Evolutionary conservation across 73 alveolate genomes (phyloP).

Genomic region (Paramecium octaurelia): DNA sequence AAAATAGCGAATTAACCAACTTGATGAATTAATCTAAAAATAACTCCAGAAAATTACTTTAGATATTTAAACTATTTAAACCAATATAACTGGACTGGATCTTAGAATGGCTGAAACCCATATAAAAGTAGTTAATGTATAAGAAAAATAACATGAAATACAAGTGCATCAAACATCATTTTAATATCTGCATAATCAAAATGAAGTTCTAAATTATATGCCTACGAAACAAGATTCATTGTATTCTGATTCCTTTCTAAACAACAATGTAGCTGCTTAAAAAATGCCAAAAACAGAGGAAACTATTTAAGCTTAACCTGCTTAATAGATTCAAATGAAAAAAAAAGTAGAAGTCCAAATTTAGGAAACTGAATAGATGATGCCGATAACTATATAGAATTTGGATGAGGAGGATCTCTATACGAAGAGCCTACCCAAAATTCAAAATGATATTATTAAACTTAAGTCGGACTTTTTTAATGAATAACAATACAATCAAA

Average conservation of each 20-base stretch:
- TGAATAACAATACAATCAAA: not conserved
- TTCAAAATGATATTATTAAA: not conserved
- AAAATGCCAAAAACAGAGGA: not conserved
- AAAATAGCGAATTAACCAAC: not conserved
- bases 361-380: not conserved
- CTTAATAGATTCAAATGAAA: not conserved
- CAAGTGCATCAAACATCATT: not conserved
- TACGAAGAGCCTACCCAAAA: not conserved
- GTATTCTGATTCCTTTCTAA: not conserved
- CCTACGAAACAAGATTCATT: not conserved
- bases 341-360: not conserved
- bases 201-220: not conserved
- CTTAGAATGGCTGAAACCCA: not conserved
- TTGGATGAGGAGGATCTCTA: not conserved
- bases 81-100: not conserved
- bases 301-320: not conserved
- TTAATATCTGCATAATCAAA: not conserved
- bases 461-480: not conserved
- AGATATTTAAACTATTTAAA: not conserved
- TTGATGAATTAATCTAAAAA: not conserved
- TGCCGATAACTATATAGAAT: not conserved
- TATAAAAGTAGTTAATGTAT: not conserved
- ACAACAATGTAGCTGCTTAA: not conserved
- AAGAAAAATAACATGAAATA: not conserved
- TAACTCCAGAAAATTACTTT: not conserved